Conservation (phyloP, 768 basidiomycete species). For the Tulasnella sp. region DNA sequence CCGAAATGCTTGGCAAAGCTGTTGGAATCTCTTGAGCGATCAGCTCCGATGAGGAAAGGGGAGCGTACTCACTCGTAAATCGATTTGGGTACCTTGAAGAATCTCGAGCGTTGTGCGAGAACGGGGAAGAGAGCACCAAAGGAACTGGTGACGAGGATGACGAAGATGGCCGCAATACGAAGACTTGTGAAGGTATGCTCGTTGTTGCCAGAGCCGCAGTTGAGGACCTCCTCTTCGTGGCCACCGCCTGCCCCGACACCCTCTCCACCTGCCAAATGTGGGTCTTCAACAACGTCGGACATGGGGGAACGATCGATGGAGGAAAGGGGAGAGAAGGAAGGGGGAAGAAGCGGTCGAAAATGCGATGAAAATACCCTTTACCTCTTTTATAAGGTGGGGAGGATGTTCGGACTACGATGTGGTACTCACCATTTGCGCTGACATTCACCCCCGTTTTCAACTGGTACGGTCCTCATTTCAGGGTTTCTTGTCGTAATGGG, state of each 20-base stretch:
- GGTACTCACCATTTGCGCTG: no score
- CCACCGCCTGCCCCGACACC: no score
- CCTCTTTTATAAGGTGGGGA: not conserved
- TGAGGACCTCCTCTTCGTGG: no score
- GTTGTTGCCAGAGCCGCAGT: constrained; percentile 14
- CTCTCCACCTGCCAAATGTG: no score
- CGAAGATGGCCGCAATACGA: constrained; percentile 60
- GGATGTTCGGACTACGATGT: not conserved
- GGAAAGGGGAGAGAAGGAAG: not conserved
- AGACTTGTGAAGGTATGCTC: constrained; percentile 23
- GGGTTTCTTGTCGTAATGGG: no score
- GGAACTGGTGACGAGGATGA: constrained; percentile 49
- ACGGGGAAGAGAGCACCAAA: constrained; percentile 61
- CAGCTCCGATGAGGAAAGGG: not conserved
- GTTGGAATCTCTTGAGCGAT: not conserved
- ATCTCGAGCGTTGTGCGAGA: constrained; percentile 38
- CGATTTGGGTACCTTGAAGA: constrained; percentile 42
- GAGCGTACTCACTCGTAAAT: constrained; percentile 51
- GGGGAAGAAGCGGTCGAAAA: not conserved
- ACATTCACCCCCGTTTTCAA: no score
- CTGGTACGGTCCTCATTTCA: no score
- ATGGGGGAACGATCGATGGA: no score
- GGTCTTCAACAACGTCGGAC: no score
- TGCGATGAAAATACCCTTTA: not conserved
- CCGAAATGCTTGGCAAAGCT: constrained; percentile 87